Percentiles rank a stretch among this genome's conserved stretches.
phyloP scores from a whole-genome alignment of 306 rosid genomes.

The Amphicarpaea edgeworthii region DNA sequence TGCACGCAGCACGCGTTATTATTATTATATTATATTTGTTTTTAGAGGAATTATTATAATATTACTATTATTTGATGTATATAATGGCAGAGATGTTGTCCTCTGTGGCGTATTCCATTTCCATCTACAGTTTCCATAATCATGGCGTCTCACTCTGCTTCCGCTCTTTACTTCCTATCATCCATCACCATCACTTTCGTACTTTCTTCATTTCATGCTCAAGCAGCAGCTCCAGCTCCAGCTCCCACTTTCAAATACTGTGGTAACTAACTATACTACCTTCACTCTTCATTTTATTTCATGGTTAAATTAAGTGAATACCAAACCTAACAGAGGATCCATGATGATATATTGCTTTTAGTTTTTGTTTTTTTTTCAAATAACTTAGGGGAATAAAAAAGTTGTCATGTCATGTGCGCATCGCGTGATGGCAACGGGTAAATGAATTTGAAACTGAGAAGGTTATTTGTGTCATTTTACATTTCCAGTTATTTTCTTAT shows the following conservation, averaged over 20 bases:
- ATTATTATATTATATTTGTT: background rate
- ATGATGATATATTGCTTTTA: background rate
- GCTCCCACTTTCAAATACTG: conserved; percentile 60
- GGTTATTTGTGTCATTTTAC: background rate
- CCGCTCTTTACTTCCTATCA: conserved; percentile 43
- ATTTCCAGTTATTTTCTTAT: background rate
- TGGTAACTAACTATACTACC: conserved; percentile 46
- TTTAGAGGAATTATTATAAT: too few species aligned
- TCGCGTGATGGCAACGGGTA: background rate
- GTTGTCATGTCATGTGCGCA: conserved; percentile 1
- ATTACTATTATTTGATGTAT: background rate
- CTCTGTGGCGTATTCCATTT: too few species aligned
- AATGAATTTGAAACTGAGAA: background rate
- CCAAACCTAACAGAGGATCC: background rate
- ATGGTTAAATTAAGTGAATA: too few species aligned
- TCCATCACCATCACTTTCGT: conserved; percentile 43
- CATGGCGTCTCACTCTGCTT: conserved; percentile 49
- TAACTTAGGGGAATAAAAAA: background rate
- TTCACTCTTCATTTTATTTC: conserved; percentile 4
- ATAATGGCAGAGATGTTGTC: background rate
- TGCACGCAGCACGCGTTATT: background rate
- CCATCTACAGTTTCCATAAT: background rate
- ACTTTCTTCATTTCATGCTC: conserved; percentile 37
- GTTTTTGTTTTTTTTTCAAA: background rate
- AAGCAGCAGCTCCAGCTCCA: conserved; percentile 48